A percentile compares a stretch with the other conserved stretches of the same genome.
Conservation (phyloP, 2,329 filamentous ascomycete species). For the Neodidymelliopsis sp. region DNA sequence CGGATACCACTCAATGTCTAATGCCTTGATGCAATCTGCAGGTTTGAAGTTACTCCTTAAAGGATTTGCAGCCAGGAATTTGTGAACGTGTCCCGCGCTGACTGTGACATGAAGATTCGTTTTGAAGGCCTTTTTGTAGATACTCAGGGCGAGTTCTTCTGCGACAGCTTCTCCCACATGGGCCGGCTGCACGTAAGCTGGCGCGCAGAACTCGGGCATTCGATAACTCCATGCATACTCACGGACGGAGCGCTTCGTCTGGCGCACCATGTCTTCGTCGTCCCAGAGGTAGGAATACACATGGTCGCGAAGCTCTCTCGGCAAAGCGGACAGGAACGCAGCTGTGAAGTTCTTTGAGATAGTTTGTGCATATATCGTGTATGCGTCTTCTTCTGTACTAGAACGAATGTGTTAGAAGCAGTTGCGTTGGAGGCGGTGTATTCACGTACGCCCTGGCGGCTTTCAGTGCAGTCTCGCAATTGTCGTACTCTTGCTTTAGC, state of each 20-base stretch:
- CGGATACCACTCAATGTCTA: slow-evolving; percentile 12
- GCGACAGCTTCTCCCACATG: slow-evolving; percentile 11
- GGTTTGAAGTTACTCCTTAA: slow-evolving; percentile 7
- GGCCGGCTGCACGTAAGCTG: slow-evolving; percentile 9
- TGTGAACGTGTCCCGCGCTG: slow-evolving; percentile 13
- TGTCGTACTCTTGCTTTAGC: slow-evolving; percentile 3
- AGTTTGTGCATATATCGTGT: slow-evolving; percentile 1
- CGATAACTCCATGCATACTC: slow-evolving; percentile 17
- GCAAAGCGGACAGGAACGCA: slow-evolving; percentile 7
- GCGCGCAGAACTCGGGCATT: slow-evolving; percentile 17
- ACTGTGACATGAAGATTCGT: slow-evolving; percentile 12
- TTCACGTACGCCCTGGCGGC: slow-evolving; percentile 66
- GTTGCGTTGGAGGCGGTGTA: no score
- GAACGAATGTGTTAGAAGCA: background rate
- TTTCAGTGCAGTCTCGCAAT: slow-evolving; percentile 5
- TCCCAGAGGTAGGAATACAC: slow-evolving; percentile 15
- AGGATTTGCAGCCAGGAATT: slow-evolving; percentile 13
- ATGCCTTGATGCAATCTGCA: slow-evolving; percentile 4
- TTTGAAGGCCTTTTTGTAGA: slow-evolving; percentile 13
- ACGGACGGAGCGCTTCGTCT: slow-evolving; percentile 13
- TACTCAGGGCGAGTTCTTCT: slow-evolving; percentile 10
- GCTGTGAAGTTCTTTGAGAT: slow-evolving; percentile 8
- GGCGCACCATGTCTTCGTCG: slow-evolving; percentile 16
- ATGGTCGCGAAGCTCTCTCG: slow-evolving; percentile 15
- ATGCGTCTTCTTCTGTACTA: slow-evolving; percentile 8